Percentiles rank a stretch among this genome's conserved stretches.
These are phyloP conservation scores for Lindgomyces ingoldianus DNA, from an alignment of 495 filamentous ascomycete species.

Conservation along the genomic window DNA sequence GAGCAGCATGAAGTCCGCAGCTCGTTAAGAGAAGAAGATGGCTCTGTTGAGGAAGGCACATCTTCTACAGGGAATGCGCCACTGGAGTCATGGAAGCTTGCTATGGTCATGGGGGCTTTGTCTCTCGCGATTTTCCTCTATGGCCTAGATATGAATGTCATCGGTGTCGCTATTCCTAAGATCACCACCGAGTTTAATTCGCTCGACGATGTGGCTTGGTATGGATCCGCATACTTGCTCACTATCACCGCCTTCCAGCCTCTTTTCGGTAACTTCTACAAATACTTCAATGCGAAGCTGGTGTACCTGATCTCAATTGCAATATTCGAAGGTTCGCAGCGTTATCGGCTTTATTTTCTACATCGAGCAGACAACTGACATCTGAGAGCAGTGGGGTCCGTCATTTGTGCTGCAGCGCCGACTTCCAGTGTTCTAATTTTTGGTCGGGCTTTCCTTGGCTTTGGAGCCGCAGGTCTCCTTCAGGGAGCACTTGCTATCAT, in stretches of 20 bases:
- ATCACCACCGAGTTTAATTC: slow-evolving; percentile 35
- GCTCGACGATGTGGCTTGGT: slow-evolving; percentile 34
- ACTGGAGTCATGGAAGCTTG: slow-evolving; percentile 37
- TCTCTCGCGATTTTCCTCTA: slow-evolving; percentile 26
- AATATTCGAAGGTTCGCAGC: slow-evolving; percentile 34
- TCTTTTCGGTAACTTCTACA: slow-evolving; percentile 38
- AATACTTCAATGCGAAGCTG: slow-evolving; percentile 34
- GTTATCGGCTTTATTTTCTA: not conserved
- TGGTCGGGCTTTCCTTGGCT: slow-evolving; percentile 50
- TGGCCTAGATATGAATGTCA: slow-evolving; percentile 23
- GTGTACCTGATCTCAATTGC: slow-evolving; percentile 30
- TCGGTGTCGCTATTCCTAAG: slow-evolving; percentile 28
- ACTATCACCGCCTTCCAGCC: slow-evolving; percentile 50
- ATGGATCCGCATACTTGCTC: slow-evolving; percentile 24
- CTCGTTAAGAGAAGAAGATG: not conserved
- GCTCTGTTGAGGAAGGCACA: not conserved
- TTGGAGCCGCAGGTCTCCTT: slow-evolving; percentile 18
- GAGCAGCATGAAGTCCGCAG: not conserved
- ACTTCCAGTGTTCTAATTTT: slow-evolving; percentile 52
- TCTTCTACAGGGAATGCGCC: not conserved
- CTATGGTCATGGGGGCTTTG: slow-evolving; percentile 39
- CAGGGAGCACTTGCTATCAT: slow-evolving; percentile 24
- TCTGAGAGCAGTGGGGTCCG: slow-evolving; percentile 45
- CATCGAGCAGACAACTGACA: not conserved
- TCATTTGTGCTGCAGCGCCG: slow-evolving; percentile 48